Percentiles rank a stretch among this genome's conserved stretches.
These are phyloP conservation scores for Penicillium daleae DNA, from an alignment of 495 filamentous ascomycete species.

Conservation along the genomic window DNA sequence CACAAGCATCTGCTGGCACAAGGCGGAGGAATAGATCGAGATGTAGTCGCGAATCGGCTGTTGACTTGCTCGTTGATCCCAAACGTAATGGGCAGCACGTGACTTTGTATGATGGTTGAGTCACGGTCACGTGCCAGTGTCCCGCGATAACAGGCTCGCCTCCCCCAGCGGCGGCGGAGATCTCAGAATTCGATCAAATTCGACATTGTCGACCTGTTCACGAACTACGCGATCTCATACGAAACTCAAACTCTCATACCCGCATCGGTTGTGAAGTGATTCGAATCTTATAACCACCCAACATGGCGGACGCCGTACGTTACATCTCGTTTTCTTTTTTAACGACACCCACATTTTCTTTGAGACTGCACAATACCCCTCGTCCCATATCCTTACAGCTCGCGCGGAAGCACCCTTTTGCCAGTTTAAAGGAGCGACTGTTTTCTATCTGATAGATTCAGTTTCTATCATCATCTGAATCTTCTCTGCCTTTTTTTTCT, in stretches of 20 bases:
- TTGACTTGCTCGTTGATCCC: conserved; percentile 17
- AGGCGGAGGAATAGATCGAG: background rate
- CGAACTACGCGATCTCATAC: conserved; percentile 6
- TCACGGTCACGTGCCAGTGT: conserved; percentile 34
- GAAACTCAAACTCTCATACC: background rate
- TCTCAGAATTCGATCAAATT: conserved; percentile 32
- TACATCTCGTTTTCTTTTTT: conserved; percentile 46
- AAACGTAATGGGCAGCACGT: conserved; percentile 17
- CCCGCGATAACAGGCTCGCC: conserved; percentile 47
- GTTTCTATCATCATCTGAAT: conserved; percentile 1
- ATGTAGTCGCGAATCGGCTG: background rate
- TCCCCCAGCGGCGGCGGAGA: conserved; percentile 24
- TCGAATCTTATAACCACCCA: conserved; percentile 24
- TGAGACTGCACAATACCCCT: conserved; percentile 35
- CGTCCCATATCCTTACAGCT: conserved; percentile 23
- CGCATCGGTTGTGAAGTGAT: conserved; percentile 24
- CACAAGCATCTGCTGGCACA: conserved; percentile 30
- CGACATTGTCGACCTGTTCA: conserved; percentile 20
- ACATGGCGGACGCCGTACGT: conserved; percentile 59
- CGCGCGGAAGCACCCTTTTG: conserved; percentile 17
- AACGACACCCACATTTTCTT: conserved; percentile 53
- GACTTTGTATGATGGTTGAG: conserved; percentile 25
- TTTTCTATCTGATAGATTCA: conserved; percentile 4
- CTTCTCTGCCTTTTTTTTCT: conserved; percentile 17
- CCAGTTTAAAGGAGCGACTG: conserved; percentile 4